Base-by-base conservation (phyloP, 441 rosid genomes). In the Adansonia rubrostipa region DNA sequence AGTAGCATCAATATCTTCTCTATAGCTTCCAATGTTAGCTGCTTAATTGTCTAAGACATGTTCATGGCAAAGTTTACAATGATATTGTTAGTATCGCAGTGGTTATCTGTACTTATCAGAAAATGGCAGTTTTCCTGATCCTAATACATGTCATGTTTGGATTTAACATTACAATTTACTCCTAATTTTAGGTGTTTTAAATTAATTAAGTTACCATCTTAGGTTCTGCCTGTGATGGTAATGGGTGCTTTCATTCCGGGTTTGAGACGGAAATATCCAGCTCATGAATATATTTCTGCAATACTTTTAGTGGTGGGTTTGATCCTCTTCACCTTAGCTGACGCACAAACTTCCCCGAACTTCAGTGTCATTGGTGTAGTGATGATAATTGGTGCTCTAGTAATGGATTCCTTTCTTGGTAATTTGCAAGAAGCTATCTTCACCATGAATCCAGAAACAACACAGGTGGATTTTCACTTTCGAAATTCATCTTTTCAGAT, bases 181-280 rank as follows among this genome's bases (percentile, higher is more conserved):
- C 17, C 51, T 42, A 6, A 36, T 58, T n/a, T 42, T 36, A 1
- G 6, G 1, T 57, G 10, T 24, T 60, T 45, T 22, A 3, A 51
- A 7, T 76, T 20, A 5, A 13, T 58, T 50, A 5, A 62, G 36
- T 62, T 11, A 65, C 20, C 24, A 6, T 61, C 50, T 74, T 84
- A 94, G 98, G 97, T 94, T 73, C 80, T 94, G 79, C 98, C 98
- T 5, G 98, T 94, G 56, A 94, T 94, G 98, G 71, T 94, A 60
- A 92, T 92, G 97, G 98, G 97, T 13, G 90, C 98, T 3, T 94
- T 94, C 74, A 89, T 94, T 64, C 96, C 98, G 0, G 97, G 95
- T 1, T 77, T 94, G n/a, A 85, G 93, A 71, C 79, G 97, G 71
- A 94, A 88, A 84, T 94, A 94, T 44, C 95, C 94, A 0, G 65